Evolutionary conservation across 2,329 filamentous ascomycete species (phyloP).

Genomic region (Stemphylium vesicarium): DNA sequence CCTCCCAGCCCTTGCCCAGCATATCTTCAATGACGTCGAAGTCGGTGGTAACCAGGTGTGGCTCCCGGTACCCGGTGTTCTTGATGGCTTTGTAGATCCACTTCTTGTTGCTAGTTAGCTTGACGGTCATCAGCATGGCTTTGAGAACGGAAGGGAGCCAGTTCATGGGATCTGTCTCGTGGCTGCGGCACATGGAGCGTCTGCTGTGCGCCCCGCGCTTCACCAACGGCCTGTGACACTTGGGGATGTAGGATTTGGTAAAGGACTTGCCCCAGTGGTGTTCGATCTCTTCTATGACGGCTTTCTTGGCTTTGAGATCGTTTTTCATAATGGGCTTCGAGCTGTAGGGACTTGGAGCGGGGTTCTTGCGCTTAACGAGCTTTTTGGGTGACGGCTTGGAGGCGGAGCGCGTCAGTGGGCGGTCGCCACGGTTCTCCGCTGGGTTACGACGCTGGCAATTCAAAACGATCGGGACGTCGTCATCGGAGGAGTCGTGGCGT

Average conservation of each 20-base stretch:
- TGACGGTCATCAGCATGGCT: conserved; percentile 32
- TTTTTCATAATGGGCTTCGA: conserved; percentile 35
- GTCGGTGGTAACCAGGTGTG: conserved; percentile 41
- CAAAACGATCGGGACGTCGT: neutral
- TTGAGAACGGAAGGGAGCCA: conserved; percentile 40
- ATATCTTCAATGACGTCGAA: conserved; percentile 46
- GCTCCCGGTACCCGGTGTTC: conserved; percentile 41
- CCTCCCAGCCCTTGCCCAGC: conserved; percentile 32
- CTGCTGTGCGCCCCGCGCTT: conserved; percentile 27
- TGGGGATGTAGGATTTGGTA: conserved; percentile 38
- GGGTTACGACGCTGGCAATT: neutral
- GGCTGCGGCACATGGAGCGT: conserved; percentile 24
- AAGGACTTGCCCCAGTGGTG: conserved; percentile 37
- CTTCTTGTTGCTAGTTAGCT: conserved; percentile 28
- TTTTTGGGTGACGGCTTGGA: conserved; percentile 8
- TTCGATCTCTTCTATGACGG: conserved; percentile 36
- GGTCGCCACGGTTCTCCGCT: neutral
- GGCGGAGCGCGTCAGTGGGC: neutral
- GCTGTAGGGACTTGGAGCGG: conserved; percentile 20
- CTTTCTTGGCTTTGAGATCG: conserved; percentile 32
- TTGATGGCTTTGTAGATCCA: conserved; percentile 35
- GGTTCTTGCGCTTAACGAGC: conserved; percentile 20
- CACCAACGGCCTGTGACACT: conserved; percentile 35
- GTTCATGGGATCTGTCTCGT: conserved; percentile 37
- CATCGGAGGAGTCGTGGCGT: neutral